These are phyloP conservation scores for Tolypocladium paradoxum DNA, from an alignment of 2,329 filamentous ascomycete species.

Conservation along the genomic window DNA sequence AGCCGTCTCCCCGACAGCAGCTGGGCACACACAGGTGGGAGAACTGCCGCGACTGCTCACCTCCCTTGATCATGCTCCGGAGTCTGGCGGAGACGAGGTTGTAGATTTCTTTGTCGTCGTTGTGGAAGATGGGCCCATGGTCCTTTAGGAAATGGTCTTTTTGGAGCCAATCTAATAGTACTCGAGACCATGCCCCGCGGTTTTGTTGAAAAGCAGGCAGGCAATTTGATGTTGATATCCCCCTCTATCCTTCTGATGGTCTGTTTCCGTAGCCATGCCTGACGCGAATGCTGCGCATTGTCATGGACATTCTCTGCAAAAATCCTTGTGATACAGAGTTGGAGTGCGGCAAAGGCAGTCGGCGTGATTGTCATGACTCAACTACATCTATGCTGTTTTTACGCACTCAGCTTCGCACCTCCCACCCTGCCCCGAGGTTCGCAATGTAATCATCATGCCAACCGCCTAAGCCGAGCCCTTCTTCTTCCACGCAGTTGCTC, in stretches of 20 bases:
- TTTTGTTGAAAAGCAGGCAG: constrained; percentile 13
- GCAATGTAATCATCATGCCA: neutral
- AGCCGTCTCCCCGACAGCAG: neutral
- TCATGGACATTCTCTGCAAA: neutral
- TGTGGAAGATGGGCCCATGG: constrained; percentile 7
- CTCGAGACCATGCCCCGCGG: neutral
- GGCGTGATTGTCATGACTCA: neutral
- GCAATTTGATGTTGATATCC: constrained; percentile 21
- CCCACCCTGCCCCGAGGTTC: neutral
- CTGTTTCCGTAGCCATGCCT: neutral
- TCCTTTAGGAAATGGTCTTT: neutral
- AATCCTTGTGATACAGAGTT: too few species aligned
- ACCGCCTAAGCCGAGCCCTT: constrained; percentile 14
- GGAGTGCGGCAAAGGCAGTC: neutral
- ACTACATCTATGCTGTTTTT: neutral
- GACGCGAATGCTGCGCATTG: neutral
- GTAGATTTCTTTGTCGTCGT: constrained; percentile 8
- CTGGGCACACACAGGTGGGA: neutral
- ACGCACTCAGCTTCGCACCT: neutral
- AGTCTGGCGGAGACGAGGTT: neutral
- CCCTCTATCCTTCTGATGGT: neutral
- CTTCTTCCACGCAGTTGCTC: constrained; percentile 35
- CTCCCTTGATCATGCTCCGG: neutral
- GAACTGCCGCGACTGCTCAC: neutral
- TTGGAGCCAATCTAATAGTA: neutral